phyloP scores from a whole-genome alignment of 1,139 yeast species.

The Geotrichum bryndzae region DNA sequence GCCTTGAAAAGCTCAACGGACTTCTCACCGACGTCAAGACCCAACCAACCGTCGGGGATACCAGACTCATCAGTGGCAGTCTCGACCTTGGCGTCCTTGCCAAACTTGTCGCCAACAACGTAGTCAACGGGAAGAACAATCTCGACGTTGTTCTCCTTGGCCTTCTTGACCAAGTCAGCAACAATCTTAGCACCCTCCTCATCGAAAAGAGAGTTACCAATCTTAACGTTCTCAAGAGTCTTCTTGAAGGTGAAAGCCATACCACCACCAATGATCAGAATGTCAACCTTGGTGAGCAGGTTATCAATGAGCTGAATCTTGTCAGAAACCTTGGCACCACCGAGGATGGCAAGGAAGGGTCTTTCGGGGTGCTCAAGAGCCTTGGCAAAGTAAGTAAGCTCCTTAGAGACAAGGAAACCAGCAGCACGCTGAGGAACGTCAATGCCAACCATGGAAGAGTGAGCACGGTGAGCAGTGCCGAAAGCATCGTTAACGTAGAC shows the following conservation, averaged over 20 bases:
- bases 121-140: constrained; percentile 89
- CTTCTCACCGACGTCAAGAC: constrained; percentile 91
- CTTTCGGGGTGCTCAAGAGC: constrained; percentile 94
- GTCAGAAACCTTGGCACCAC: constrained; percentile 98
- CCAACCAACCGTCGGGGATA: constrained; percentile 90
- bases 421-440: constrained; percentile 91
- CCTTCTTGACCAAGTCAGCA: constrained; percentile 82
- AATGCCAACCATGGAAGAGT: constrained; percentile 95
- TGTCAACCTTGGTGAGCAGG: constrained; percentile 88
- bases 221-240: constrained; percentile 70
- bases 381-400: constrained; percentile 91
- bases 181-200: constrained; percentile 91
- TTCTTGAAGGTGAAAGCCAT: constrained; percentile 98
- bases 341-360: constrained; percentile 95
- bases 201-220: constrained; percentile 87
- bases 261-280: constrained; percentile 95
- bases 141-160: constrained; percentile 89
- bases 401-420: constrained; percentile 96
- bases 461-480: constrained; percentile 99
- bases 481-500: constrained; percentile 96
- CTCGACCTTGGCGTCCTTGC: constrained; percentile 79
- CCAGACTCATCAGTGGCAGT: constrained; percentile 80
- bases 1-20: constrained; percentile 67
- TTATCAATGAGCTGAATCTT: constrained; percentile 96
- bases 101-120: constrained; percentile 88